Percentiles rank a stretch among this genome's conserved stretches.
phyloP scores from a whole-genome alignment of 2,329 filamentous ascomycete species.

The Microdochium nivale region DNA sequence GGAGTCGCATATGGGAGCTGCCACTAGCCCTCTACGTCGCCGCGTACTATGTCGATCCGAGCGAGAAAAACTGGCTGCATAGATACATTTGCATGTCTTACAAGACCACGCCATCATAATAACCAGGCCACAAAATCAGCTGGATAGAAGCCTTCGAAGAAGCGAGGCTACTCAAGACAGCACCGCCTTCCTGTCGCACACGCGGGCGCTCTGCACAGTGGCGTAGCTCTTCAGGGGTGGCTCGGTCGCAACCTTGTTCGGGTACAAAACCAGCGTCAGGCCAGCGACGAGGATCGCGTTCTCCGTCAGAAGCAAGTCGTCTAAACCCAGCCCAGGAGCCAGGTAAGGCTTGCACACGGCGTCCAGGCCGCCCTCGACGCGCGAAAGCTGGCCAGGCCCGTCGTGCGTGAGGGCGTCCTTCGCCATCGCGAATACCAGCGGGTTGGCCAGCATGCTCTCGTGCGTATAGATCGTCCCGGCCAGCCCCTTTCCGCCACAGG shows the following conservation, averaged over 20 bases:
- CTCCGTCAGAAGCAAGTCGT: conserved; percentile 36
- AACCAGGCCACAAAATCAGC: too few species aligned
- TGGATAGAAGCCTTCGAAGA: too few species aligned
- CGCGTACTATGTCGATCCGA: too few species aligned
- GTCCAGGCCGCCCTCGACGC: conserved; percentile 23
- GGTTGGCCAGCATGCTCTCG: conserved; percentile 38
- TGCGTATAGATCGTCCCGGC: conserved; percentile 38
- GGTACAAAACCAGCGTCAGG: neutral
- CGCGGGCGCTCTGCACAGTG: neutral
- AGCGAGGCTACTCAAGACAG: too few species aligned
- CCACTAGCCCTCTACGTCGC: too few species aligned
- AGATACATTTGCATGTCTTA: too few species aligned
- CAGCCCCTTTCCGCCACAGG: conserved; percentile 25
- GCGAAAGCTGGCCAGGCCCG: conserved; percentile 28
- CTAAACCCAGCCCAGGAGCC: conserved; percentile 28
- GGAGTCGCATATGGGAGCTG: too few species aligned
- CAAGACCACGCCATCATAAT: too few species aligned
- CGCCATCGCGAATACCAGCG: conserved; percentile 31
- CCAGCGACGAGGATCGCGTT: conserved; percentile 28
- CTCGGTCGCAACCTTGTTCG: neutral
- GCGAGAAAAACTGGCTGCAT: too few species aligned
- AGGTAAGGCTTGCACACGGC: conserved; percentile 28
- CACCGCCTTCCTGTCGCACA: too few species aligned
- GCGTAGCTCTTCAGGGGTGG: neutral
- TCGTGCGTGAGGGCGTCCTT: conserved; percentile 37